Base-by-base conservation (phyloP, 345 rosid genomes). In the Salix viminalis region DNA sequence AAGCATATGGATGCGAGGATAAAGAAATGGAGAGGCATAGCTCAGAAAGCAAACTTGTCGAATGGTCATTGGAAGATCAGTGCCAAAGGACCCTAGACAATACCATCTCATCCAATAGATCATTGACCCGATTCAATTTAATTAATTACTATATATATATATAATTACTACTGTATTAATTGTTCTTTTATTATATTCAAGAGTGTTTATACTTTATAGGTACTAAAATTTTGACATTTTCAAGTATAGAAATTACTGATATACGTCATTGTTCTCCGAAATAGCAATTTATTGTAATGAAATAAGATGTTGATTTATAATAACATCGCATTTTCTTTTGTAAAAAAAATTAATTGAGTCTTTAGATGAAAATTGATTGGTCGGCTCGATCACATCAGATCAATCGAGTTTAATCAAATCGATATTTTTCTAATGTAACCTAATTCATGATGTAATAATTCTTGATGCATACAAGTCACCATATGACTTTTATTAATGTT, bases 51-150 rank as follows among this genome's bases (percentile, higher is more conserved):
- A n/a, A 79, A 52, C 32, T 77, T 86, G n/a, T 36, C 83, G 62
- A 83, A 90, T 81, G 88, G 80, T 32, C 94, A 91, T 72, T 91
- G 97, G 97, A 86, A 83, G 82, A 89, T 91, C 15, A 50, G 73
- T 52, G 86, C 85, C 13, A 88, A 23, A 69, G 97, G 97, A 95
- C 73, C 83, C 86, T 9, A 90, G 96, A 77, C 87, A 80, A 73
- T 23, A 65, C 67, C 78, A 79, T 21, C 28, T 75, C 44, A 34
- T 71, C 32, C 24, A 28, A 3, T 77, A 36, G 37, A 36, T 36
- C 37, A 36, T 36, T 36, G 0, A 36, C 37, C 37, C 34, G 37
- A 41, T 69, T 69, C 18, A 19, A 52, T 62, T 30, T 30, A 28
- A 16, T 7, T 5, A 65, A 65, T 30, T 58, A 13, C 28, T n/a